Evolutionary conservation across 2,329 filamentous ascomycete species (phyloP).

Genomic region (Fusarium heterosporum): DNA sequence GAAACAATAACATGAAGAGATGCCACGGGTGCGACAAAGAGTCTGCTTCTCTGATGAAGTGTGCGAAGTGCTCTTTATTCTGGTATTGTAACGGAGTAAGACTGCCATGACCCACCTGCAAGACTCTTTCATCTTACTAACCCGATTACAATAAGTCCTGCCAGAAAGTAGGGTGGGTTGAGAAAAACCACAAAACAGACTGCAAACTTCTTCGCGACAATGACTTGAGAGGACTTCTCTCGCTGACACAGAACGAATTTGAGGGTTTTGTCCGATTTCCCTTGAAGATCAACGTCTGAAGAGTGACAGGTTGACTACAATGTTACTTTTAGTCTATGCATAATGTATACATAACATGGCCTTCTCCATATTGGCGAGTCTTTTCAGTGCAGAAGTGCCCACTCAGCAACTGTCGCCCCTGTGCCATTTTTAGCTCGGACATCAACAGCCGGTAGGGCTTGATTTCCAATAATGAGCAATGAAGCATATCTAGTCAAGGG

Average conservation of each 20-base stretch:
- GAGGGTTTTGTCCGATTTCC: neutral
- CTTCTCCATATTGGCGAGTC: no score
- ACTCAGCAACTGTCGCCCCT: neutral
- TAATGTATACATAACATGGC: no score
- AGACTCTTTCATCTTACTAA: neutral
- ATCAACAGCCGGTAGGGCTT: neutral
- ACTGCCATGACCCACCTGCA: rapidly evolving
- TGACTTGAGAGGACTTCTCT: neutral
- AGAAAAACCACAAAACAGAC: neutral
- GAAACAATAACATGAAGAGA: neutral
- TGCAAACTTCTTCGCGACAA: neutral
- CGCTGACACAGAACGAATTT: neutral
- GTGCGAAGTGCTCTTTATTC: neutral
- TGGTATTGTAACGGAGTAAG: conserved; percentile 3
- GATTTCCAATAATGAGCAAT: neutral
- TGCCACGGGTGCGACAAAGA: neutral
- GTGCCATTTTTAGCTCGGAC: neutral
- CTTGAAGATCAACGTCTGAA: neutral
- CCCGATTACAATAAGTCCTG: neutral
- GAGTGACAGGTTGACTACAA: no score
- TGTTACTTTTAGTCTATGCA: no score
- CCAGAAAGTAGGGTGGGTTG: neutral
- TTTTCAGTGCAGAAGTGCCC: neutral
- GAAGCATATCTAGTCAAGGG: neutral
- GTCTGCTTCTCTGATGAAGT: neutral